phyloP scores from a whole-genome alignment of 257 asterid species.

The Ilex aquifolium region DNA sequence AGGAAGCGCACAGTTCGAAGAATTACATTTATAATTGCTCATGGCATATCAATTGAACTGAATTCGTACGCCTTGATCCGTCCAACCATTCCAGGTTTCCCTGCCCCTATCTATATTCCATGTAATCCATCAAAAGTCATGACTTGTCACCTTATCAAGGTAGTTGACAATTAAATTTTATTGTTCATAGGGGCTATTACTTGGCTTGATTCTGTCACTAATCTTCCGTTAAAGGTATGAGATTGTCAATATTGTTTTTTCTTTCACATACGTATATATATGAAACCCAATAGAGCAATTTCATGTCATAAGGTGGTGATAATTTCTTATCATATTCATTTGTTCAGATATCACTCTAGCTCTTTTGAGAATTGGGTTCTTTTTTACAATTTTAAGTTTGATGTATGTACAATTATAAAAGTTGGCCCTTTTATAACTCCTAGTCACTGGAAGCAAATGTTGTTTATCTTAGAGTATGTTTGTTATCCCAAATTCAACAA shows the following conservation, averaged over 20 bases:
- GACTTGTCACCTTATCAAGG: slow-evolving; percentile 1
- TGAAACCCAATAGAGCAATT: no score
- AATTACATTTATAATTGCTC: slow-evolving; percentile 59
- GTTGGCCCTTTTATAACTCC: no score
- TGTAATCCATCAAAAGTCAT: slow-evolving; percentile 1
- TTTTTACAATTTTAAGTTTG: no score
- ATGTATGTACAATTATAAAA: no score
- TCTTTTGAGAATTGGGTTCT: no score
- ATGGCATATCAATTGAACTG: slow-evolving; percentile 66
- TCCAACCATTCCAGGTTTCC: slow-evolving; percentile 83
- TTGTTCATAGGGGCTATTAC: slow-evolving; percentile 60
- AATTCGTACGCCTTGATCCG: slow-evolving; percentile 87
- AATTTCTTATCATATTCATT: no score
- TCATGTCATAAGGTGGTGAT: no score
- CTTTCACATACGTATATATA: background rate
- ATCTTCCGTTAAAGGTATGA: slow-evolving; percentile 76
- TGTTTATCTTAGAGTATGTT: no score
- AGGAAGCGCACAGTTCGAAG: slow-evolving; percentile 92
- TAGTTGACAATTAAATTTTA: slow-evolving; percentile 17
- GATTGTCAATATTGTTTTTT: slow-evolving; percentile 1
- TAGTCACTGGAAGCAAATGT: no score
- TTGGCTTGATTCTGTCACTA: slow-evolving; percentile 91
- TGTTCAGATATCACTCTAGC: no score
- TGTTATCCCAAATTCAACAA: no score
- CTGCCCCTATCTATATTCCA: slow-evolving; percentile 9